Evolutionary conservation across 257 asterid genomes (phyloP).

Genomic region (Scutellaria barbata): DNA sequence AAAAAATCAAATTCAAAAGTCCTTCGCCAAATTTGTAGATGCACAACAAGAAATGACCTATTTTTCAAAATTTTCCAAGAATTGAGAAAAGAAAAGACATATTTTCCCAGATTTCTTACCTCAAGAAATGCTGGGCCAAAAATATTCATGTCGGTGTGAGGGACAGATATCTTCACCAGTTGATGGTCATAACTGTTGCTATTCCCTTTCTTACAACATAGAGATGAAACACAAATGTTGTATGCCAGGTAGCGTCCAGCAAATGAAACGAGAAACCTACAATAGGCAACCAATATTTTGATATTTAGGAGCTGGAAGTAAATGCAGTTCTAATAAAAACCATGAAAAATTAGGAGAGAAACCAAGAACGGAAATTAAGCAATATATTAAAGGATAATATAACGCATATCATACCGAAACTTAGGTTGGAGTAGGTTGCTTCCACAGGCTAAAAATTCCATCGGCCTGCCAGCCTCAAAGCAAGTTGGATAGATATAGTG

Average conservation of each 20-base stretch:
- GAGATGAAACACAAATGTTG: conserved; percentile 54
- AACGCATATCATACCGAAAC: conserved; percentile 57
- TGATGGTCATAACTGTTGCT: conserved; percentile 60
- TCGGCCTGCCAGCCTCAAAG: conserved; percentile 88
- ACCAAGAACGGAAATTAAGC: background rate
- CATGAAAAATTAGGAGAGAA: background rate
- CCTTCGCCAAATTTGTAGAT: conserved; percentile 11
- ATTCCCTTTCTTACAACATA: conserved; percentile 50
- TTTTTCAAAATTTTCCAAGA: background rate
- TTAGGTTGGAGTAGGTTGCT: conserved; percentile 80
- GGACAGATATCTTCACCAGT: conserved; percentile 64
- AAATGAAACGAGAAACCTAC: conserved; percentile 85
- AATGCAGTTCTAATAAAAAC: background rate
- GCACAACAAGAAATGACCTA: conserved; percentile 5
- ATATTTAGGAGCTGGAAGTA: conserved; percentile 13
- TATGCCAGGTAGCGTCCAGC: conserved; percentile 70
- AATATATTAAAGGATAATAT: background rate
- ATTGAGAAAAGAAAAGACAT: conserved; percentile 6
- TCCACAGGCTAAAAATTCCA: conserved; percentile 91
- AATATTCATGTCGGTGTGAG: conserved; percentile 55
- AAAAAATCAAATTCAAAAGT: background rate
- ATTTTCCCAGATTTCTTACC: conserved; percentile 53
- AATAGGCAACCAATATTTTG: conserved; percentile 22
- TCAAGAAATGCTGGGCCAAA: conserved; percentile 91
- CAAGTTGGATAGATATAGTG: conserved; percentile 74